These are phyloP conservation scores for Strobilomyces confusus DNA, from an alignment of 768 basidiomycete species.

Conservation along the genomic window DNA sequence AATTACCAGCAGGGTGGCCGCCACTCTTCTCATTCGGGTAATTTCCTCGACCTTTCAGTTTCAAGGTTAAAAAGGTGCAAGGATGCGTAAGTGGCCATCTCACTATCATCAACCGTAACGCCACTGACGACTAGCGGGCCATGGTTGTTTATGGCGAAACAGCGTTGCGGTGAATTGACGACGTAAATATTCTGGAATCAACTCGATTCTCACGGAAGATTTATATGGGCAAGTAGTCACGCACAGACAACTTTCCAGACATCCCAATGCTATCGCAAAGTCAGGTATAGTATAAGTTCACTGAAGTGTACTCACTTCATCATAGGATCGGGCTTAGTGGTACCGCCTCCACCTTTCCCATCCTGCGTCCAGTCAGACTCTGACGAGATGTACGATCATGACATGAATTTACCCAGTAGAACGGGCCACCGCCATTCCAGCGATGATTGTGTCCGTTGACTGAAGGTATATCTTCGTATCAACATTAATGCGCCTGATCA, in stretches of 20 bases:
- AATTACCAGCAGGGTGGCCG: conserved; percentile 44
- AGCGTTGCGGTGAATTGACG: conserved; percentile 38
- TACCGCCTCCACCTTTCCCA: conserved; percentile 16
- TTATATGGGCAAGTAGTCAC: conserved; percentile 2
- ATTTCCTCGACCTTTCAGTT: conserved; percentile 45
- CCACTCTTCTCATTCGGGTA: conserved; percentile 47
- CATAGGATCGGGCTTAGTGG: conserved; percentile 35
- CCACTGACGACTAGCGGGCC: conserved; percentile 39
- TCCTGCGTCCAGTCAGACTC: conserved; percentile 19
- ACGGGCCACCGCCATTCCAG: conserved; percentile 42
- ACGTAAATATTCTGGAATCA: conserved; percentile 32
- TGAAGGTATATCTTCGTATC: neutral
- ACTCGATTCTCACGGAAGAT: neutral
- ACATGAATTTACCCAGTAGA: conserved; percentile 36
- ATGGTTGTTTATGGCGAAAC: conserved; percentile 28
- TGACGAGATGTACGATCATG: neutral
- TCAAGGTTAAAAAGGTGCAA: neutral
- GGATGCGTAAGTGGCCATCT: conserved; percentile 8
- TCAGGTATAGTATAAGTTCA: neutral
- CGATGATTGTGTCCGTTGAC: conserved; percentile 40
- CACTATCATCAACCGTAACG: conserved; percentile 55
- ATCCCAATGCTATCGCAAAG: conserved; percentile 31
- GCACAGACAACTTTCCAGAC: conserved; percentile 38
- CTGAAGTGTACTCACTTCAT: conserved; percentile 30
- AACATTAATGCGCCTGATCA: neutral